Conservation (phyloP, 2,329 filamentous ascomycete species). For the Hymenoscyphus occultus region DNA sequence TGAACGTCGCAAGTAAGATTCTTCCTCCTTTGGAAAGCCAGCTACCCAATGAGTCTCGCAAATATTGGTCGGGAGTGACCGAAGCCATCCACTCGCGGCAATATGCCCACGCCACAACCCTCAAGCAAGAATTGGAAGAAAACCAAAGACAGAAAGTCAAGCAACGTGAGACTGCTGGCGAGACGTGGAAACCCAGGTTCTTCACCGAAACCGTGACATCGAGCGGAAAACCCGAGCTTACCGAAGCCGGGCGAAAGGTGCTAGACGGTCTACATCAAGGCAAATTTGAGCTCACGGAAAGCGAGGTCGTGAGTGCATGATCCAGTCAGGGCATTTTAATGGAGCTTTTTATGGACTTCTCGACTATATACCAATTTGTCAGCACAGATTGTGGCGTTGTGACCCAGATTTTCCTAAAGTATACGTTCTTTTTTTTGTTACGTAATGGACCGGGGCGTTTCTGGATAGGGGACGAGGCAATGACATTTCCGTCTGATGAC, state of each 20-base stretch:
- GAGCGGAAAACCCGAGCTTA: conserved; percentile 60
- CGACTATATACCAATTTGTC: not conserved
- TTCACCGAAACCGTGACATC: conserved; percentile 66
- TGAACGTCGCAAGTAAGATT: conserved; percentile 74
- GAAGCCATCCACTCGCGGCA: conserved; percentile 80
- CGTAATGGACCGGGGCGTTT: conserved; percentile 4
- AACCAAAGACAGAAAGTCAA: conserved; percentile 80
- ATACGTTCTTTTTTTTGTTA: not conserved
- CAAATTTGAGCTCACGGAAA: conserved; percentile 35
- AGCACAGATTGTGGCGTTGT: conserved; percentile 4
- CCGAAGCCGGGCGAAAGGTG: conserved; percentile 56
- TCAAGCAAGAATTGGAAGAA: conserved; percentile 93
- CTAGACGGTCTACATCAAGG: conserved; percentile 54
- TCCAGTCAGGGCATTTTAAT: not conserved
- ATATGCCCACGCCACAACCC: conserved; percentile 75
- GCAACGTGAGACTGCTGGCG: conserved; percentile 66
- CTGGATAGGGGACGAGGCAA: not conserved
- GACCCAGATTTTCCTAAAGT: not conserved
- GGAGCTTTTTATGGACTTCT: not conserved
- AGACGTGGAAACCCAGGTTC: conserved; percentile 82
- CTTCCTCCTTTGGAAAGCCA: conserved; percentile 76
- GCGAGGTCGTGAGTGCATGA: conserved; percentile 25
- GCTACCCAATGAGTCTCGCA: conserved; percentile 83
- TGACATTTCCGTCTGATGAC: not conserved
- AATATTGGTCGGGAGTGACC: conserved; percentile 85